Base-by-base conservation (phyloP, 2,329 filamentous ascomycete genomes). In the Fusarium solani-melongenae region DNA sequence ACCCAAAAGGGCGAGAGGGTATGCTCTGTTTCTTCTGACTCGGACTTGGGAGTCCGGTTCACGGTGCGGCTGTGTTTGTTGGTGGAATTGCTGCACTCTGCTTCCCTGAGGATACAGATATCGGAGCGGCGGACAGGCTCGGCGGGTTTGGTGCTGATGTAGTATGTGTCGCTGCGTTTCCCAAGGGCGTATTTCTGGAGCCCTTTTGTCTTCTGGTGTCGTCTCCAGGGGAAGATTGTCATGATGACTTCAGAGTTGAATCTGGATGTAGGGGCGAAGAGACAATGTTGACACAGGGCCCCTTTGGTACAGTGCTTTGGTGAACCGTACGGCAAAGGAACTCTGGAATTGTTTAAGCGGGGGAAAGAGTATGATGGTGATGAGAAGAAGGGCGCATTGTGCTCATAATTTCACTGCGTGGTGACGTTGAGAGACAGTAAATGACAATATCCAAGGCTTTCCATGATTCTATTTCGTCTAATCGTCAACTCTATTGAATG, bases 401-500 rank as follows among this genome's bases (percentile, higher is more conserved):
- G 15, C 12, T 5, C 7, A 27, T 11, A 27, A 14, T 51, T 29
- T 29, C 46, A 31, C 46, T n/a, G 10, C 17, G 27, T 51, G 27
- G 46, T 51, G 46, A 31, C 46, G 46, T 20, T 20, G 46, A 31
- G 27, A 51, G 3, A 15, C 46, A 51, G 24, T 5, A 31, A 27
- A 12, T 22, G 39, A 46, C 10, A 34, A 46, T 12, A 59, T 22
- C 22, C 3, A 27, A 49, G 57, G 10, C 39, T 38, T 46, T 46
- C 14, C 22, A 46, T 44, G 51, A 66, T 39, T 76, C 72, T 76
- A 74, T 74, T 53, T 73, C 44, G 29, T 77, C 66, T 66, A 66
- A 65, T 75, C 62, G 20, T 70, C 57, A 69, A 66, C 38, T 77
- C 75, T 75, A 76, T 72, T 49, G 36, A 55, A 49, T 49, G 38